Evolutionary conservation across 23 red algal genomes (phyloP).

Genomic region (Gracilaria caudata): DNA sequence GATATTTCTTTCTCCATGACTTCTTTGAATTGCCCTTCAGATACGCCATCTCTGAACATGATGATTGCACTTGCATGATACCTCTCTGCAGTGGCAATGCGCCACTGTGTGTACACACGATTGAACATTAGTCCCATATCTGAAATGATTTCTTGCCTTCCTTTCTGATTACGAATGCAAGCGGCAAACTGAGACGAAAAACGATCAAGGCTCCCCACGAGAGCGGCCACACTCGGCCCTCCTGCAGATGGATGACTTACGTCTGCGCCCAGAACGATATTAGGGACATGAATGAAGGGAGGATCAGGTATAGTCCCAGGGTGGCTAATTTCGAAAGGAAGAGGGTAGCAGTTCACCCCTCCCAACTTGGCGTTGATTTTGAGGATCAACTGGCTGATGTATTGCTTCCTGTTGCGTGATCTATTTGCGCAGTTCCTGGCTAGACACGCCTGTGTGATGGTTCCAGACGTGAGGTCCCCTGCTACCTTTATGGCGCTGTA

Average conservation of each 20-base stretch:
- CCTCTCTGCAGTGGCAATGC: background rate
- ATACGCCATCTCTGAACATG: conserved; percentile 75
- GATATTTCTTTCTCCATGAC: conserved; percentile 53
- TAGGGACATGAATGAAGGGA: background rate
- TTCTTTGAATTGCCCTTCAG: conserved; percentile 66
- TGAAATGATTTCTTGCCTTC: conserved; percentile 48
- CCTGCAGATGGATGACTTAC: conserved; percentile 53
- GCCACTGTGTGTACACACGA: conserved; percentile 43
- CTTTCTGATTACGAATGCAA: conserved; percentile 30
- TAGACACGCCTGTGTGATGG: conserved; percentile 31
- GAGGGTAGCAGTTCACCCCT: conserved; percentile 32
- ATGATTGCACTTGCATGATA: conserved; percentile 37
- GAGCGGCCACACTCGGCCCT: conserved; percentile 53
- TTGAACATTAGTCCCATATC: conserved; percentile 45
- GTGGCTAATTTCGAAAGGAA: background rate
- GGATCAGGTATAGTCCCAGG: background rate
- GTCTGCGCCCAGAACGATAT: conserved; percentile 64
- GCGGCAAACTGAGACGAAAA: conserved; percentile 39
- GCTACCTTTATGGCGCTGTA: conserved; percentile 50
- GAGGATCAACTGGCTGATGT: conserved; percentile 40
- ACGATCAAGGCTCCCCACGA: conserved; percentile 53
- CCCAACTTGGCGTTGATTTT: conserved; percentile 74
- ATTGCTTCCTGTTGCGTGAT: conserved; percentile 19
- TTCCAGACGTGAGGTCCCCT: conserved; percentile 24
- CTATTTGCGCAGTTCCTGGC: background rate